Evolutionary conservation across 176 grass and related monocot species (phyloP).

Genomic region (bread wheat (Triticum aestivum)): IWGSC_CS_RefSeq_v2.1 NC_057799.1:402547312-402547811

Average conservation of each 20-base stretch:
- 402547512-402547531: slow-evolving; percentile 58
- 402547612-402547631: slow-evolving; percentile 31
- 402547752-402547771: neutral
- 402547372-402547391: slow-evolving; percentile 74
- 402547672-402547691: slow-evolving; percentile 77
- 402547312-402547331: slow-evolving; percentile 74
- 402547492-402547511: slow-evolving; percentile 59
- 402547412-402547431: slow-evolving; percentile 63
- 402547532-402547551: slow-evolving; percentile 62
- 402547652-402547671: neutral
- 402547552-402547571: slow-evolving; percentile 74
- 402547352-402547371: slow-evolving; percentile 83
- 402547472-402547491: slow-evolving; percentile 82
- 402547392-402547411: slow-evolving; percentile 60
- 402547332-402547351: slow-evolving; percentile 63
- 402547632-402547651: neutral
- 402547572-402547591: slow-evolving; percentile 62
- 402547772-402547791: neutral
- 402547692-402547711: neutral
- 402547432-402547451: slow-evolving; percentile 76
- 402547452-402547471: slow-evolving; percentile 92
- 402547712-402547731: neutral
- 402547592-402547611: slow-evolving; percentile 32
- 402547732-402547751: neutral
- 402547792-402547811: too few species aligned